Percentiles rank a stretch among this genome's conserved stretches.
Evolutionary conservation across 768 basidiomycete species (phyloP).

Genomic region (Zangia roseola): DNA sequence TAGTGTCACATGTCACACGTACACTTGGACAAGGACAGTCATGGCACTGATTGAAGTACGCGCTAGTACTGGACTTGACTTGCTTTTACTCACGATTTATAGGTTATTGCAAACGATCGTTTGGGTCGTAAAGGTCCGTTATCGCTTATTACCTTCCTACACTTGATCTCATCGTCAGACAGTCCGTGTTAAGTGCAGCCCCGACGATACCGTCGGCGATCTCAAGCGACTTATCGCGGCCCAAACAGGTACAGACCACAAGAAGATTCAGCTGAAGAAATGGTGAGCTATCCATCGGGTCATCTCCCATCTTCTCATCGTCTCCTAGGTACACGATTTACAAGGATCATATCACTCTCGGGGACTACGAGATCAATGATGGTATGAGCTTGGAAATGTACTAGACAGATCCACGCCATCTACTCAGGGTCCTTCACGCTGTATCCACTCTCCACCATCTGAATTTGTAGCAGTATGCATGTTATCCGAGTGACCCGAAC

Average conservation of each 20-base stretch:
- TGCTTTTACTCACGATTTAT: conserved; percentile 6
- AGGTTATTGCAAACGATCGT: conserved; percentile 96
- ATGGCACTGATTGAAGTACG: conserved; percentile 60
- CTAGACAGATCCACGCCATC: conserved; percentile 31
- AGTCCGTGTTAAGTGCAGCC: conserved; percentile 96
- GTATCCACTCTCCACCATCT: background rate
- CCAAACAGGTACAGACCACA: conserved; percentile 84
- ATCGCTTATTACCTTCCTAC: background rate
- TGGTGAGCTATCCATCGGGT: conserved; percentile 55
- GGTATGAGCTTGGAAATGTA: conserved; percentile 96
- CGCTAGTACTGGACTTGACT: background rate
- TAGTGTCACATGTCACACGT: conserved; percentile 16
- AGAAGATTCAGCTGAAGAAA: conserved; percentile 95
- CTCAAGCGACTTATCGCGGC: conserved; percentile 96
- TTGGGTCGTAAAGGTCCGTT: conserved; percentile 84
- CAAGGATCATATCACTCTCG: conserved; percentile 93
- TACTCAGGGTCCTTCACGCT: background rate
- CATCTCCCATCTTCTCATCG: background rate
- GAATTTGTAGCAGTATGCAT: conserved; percentile 10
- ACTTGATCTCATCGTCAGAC: conserved; percentile 9
- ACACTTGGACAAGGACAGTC: background rate
- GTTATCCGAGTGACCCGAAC: conserved; percentile 1
- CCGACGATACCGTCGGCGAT: conserved; percentile 96
- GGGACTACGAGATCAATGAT: conserved; percentile 92
- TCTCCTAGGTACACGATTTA: conserved; percentile 81